These are phyloP conservation scores for Endoconidiophora polonica DNA, from an alignment of 2,329 filamentous ascomycete species.

Conservation along the genomic window DNA sequence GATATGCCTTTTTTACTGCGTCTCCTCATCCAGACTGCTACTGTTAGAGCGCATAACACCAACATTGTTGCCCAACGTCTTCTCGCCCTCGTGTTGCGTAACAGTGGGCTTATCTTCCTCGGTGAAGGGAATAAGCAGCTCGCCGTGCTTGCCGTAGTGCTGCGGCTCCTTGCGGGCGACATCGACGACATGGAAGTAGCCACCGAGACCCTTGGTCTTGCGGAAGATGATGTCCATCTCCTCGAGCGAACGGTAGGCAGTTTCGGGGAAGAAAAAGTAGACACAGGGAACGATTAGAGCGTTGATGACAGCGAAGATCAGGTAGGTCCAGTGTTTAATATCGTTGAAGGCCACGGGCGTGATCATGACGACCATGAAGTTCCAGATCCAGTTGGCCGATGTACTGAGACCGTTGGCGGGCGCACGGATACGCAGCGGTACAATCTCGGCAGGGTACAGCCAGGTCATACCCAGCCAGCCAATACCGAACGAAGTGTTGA, in stretches of 20 bases:
- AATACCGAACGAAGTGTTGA: slow-evolving; percentile 38
- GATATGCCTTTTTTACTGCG: background rate
- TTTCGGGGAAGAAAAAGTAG: slow-evolving; percentile 74
- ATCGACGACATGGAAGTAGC: slow-evolving; percentile 22
- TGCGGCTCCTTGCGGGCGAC: slow-evolving; percentile 31
- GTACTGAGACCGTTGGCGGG: slow-evolving; percentile 41
- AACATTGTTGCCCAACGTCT: background rate
- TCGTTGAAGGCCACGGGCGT: slow-evolving; percentile 40
- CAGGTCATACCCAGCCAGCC: slow-evolving; percentile 31
- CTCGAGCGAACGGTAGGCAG: slow-evolving; percentile 32
- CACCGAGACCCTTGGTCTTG: slow-evolving; percentile 30
- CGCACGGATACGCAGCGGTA: slow-evolving; percentile 49
- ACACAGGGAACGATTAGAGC: slow-evolving; percentile 34
- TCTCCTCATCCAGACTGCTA: slow-evolving; percentile 1
- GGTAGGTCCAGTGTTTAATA: slow-evolving; percentile 44
- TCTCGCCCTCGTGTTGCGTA: slow-evolving; percentile 4
- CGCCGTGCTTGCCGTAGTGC: slow-evolving; percentile 42
- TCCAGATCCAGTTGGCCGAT: slow-evolving; percentile 44
- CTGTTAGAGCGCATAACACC: slow-evolving; percentile 1
- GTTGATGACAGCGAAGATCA: slow-evolving; percentile 46
- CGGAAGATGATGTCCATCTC: slow-evolving; percentile 32
- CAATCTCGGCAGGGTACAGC: slow-evolving; percentile 51
- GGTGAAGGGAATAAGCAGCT: slow-evolving; percentile 33
- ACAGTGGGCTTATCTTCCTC: slow-evolving; percentile 23
- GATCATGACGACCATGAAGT: slow-evolving; percentile 47